Conservation (phyloP, 1,139 yeast species). For the Candida pseudoviswanathii region DNA sequence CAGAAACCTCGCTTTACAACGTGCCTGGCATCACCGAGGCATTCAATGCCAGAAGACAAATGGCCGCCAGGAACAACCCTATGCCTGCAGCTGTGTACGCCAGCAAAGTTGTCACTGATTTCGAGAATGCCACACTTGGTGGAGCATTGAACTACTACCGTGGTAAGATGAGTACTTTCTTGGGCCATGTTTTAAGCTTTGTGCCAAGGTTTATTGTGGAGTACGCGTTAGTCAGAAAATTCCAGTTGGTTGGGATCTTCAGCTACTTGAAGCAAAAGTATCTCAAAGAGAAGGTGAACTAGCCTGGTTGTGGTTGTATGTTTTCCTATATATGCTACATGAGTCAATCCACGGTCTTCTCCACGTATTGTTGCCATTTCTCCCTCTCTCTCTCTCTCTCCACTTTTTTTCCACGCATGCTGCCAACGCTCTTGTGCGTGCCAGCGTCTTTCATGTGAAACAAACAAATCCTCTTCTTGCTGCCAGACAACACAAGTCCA, state of each 20-base stretch:
- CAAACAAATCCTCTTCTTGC: too few relatives aligned
- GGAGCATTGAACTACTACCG: slow-evolving; percentile 50
- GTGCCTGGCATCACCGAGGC: slow-evolving; percentile 52
- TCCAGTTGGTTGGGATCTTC: slow-evolving; percentile 43
- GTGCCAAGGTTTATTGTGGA: slow-evolving; percentile 56
- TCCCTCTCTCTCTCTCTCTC: too few relatives aligned
- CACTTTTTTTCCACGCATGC: too few relatives aligned
- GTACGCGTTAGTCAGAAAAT: slow-evolving; percentile 44
- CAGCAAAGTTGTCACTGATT: slow-evolving; percentile 51
- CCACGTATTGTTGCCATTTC: too few relatives aligned
- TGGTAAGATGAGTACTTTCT: slow-evolving; percentile 50
- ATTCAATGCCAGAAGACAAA: slow-evolving; percentile 53
- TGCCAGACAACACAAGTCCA: too few relatives aligned
- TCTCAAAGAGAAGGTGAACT: slow-evolving; percentile 10
- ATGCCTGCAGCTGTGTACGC: slow-evolving; percentile 63
- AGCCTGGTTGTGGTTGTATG: not conserved
- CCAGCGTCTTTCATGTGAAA: not conserved
- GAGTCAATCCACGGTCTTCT: too few relatives aligned
- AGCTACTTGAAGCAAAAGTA: slow-evolving; percentile 24
- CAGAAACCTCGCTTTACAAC: slow-evolving; percentile 55
- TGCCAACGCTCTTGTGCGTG: too few relatives aligned
- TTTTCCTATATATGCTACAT: not conserved
- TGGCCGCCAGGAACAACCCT: slow-evolving; percentile 65
- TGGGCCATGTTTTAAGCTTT: slow-evolving; percentile 35
- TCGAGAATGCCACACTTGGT: slow-evolving; percentile 42